These are phyloP conservation scores for Spatholobus suberectus DNA, from an alignment of 306 rosid species.

Conservation along the genomic window DNA sequence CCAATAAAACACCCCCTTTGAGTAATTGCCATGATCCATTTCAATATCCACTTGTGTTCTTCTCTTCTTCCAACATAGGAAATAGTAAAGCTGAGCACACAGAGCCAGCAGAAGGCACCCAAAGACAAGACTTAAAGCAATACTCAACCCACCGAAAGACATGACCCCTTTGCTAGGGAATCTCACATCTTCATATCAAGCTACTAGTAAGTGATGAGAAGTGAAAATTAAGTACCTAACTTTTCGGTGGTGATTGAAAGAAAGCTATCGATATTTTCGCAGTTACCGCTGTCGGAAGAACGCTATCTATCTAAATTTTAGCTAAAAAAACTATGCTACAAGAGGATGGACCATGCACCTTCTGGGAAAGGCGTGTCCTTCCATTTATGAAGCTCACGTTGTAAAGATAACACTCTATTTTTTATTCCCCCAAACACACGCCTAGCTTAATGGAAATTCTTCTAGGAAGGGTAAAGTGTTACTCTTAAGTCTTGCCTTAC, in stretches of 20 bases:
- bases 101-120: slow-evolving; percentile 68
- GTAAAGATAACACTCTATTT: background rate
- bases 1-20: slow-evolving; percentile 57
- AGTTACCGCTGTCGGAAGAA: background rate
- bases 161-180: slow-evolving; percentile 44
- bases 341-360: slow-evolving; percentile 37
- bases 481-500: slow-evolving; percentile 26
- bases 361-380: background rate
- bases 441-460: slow-evolving; percentile 23
- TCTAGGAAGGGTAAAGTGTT: slow-evolving; percentile 28
- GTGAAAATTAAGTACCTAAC: background rate
- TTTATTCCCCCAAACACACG: slow-evolving; percentile 50
- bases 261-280: background rate
- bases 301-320: background rate
- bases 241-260: slow-evolving; percentile 28
- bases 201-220: background rate
- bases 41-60: slow-evolving; percentile 57
- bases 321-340: slow-evolving; percentile 11
- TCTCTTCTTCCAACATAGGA: slow-evolving; percentile 82
- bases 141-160: slow-evolving; percentile 64
- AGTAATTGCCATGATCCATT: slow-evolving; percentile 51
- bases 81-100: slow-evolving; percentile 78
- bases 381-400: slow-evolving; percentile 43
- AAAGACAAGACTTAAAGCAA: slow-evolving; percentile 69
- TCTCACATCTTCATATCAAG: slow-evolving; percentile 54